Conservation (phyloP, 768 basidiomycete species). For the Suillus subaureus region DNA sequence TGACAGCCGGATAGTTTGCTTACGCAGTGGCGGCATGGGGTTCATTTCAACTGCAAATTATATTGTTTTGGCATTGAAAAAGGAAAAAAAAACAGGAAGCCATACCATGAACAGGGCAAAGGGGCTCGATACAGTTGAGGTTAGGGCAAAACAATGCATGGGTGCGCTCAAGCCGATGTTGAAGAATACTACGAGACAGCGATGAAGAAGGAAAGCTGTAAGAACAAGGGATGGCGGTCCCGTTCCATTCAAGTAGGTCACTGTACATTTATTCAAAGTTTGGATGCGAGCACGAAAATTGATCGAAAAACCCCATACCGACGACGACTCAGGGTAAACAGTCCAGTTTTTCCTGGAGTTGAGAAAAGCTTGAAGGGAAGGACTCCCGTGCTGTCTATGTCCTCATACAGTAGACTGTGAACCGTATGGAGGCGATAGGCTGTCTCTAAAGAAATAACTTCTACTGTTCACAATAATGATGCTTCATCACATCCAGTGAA, state of each 20-base stretch:
- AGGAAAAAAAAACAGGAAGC: slow-evolving; percentile 4
- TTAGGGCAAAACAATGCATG: slow-evolving; percentile 53
- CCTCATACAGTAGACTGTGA: slow-evolving; percentile 39
- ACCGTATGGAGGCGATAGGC: slow-evolving; percentile 42
- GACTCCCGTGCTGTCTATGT: slow-evolving; percentile 51
- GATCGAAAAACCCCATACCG: slow-evolving; percentile 33
- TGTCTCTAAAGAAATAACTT: slow-evolving; percentile 53
- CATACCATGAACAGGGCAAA: slow-evolving; percentile 54
- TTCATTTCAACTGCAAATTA: slow-evolving; percentile 26
- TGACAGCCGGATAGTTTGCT: slow-evolving; percentile 4
- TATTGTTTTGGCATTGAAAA: slow-evolving; percentile 17
- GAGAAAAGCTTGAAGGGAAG: slow-evolving; percentile 44
- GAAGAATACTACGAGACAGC: slow-evolving; percentile 18
- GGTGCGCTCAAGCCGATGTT: slow-evolving; percentile 37
- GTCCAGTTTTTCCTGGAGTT: slow-evolving; percentile 24
- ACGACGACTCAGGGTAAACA: slow-evolving; percentile 26
- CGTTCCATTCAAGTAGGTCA: slow-evolving; percentile 32
- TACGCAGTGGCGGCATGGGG: slow-evolving; percentile 13
- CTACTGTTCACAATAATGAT: slow-evolving; percentile 34
- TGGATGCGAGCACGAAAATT: slow-evolving; percentile 22
- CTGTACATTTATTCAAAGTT: slow-evolving; percentile 22
- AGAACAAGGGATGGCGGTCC: slow-evolving; percentile 25
- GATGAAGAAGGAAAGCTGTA: slow-evolving; percentile 14
- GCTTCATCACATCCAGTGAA: background rate
- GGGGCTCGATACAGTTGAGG: slow-evolving; percentile 49